Base-by-base conservation (phyloP, 2,329 filamentous ascomycete genomes). In the Colletotrichum magnum region DNA sequence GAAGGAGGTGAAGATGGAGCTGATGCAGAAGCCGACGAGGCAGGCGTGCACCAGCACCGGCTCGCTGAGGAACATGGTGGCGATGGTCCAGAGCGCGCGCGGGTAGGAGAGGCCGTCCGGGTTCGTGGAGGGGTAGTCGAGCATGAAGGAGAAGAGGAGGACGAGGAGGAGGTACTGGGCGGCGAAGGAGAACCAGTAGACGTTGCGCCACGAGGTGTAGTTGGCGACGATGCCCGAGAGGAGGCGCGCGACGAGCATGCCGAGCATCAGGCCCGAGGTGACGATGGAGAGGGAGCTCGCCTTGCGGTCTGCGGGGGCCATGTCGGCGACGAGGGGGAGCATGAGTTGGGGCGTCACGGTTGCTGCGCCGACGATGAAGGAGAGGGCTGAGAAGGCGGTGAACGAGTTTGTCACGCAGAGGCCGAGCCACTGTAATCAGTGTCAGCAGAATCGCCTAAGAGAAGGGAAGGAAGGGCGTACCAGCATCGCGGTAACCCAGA, bases 311-410 rank as follows among this genome's bases (percentile, higher is more conserved):
- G 88, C 84, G 0, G 93, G 92, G 0, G 93, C 93, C 18, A 95
- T 89, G 74, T 95, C 93, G 2, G 93, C 92, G 0, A 95, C 92
- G 0, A 96, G 83, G 0, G 93, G 93, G 16, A 96, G 89, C 92
- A 96, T 94, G 63, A 92, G 82, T 78, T 92, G 90, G 13, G 93
- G 93, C 3, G 93, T 95, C 2, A 95, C 93, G 0, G 93, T 96
- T 2, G 92, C 91, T n/a, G 92, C 80, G n/a, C 91, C 90, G 12
- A 89, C 89, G 62, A 95, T 80, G 79, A 93, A 95, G 5, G 91
- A 93, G 18, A 95, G 83, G 1, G 85, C 89, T 0, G 88, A 85
- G 78, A 96, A 95, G 6, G 86, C 84, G 0, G 81, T 75, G 72
- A 94, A 92, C 2, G 86, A 86, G 2, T 81, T 81, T 0, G 93